These are phyloP conservation scores for Debaryomyces coudertii DNA, from an alignment of 1,139 yeast genomes.

Conservation along the genomic window DNA sequence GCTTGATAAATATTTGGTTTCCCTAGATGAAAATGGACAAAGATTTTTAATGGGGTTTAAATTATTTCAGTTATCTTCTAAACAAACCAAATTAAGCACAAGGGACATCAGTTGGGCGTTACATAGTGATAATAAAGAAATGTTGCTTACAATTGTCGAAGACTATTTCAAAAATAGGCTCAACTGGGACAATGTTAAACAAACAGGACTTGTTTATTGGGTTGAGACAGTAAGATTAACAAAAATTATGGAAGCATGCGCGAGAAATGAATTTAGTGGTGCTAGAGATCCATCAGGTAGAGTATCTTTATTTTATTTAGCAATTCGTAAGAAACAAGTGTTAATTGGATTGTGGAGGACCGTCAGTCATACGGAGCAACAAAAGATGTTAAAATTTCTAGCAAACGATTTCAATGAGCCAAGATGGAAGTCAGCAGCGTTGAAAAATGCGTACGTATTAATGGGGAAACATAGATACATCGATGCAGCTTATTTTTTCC, in stretches of 20 bases:
- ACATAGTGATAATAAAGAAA: conserved; percentile 77
- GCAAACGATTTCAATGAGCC: conserved; percentile 71
- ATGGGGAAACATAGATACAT: conserved; percentile 83
- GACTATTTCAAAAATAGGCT: conserved; percentile 46
- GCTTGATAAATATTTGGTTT: conserved; percentile 47
- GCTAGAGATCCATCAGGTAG: conserved; percentile 70
- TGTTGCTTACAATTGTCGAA: conserved; percentile 60
- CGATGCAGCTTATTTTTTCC: conserved; percentile 89
- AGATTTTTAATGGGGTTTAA: conserved; percentile 74
- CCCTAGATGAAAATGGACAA: conserved; percentile 73
- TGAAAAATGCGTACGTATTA: conserved; percentile 89
- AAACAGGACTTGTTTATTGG: conserved; percentile 78
- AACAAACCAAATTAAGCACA: conserved; percentile 57
- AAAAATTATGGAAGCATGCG: conserved; percentile 65
- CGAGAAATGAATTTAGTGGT: conserved; percentile 65
- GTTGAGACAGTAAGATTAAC: conserved; percentile 51
- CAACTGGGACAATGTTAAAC: conserved; percentile 63
- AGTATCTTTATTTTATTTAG: conserved; percentile 76
- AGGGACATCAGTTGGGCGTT: conserved; percentile 89
- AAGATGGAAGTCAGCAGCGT: conserved; percentile 87
- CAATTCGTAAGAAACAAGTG: conserved; percentile 75
- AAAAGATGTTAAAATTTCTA: conserved; percentile 76
- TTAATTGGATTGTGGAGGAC: conserved; percentile 84
- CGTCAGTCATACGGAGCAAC: conserved; percentile 76
- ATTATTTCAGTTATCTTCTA: conserved; percentile 56